Base-by-base conservation (phyloP, 768 basidiomycete species). In the Suillus spraguei region DNA sequence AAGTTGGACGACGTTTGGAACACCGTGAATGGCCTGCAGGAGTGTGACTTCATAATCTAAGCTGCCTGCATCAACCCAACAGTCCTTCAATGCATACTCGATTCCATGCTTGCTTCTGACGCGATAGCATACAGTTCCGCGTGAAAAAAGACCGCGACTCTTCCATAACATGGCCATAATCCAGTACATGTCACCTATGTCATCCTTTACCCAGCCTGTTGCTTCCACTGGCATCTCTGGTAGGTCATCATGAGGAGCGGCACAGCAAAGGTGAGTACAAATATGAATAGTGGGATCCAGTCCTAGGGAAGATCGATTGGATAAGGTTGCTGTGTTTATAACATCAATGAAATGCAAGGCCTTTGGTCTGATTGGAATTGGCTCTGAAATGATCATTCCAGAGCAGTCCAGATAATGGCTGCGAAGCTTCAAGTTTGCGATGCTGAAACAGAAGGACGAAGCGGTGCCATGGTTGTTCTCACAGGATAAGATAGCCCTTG, bases 321-420 rank as follows among this genome's bases (percentile, higher is more conserved):
- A n/a, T 20, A 53, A 2, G 5, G 42, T 36, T 0, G 52, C 8
- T 5, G 24, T 4, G 16, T 42, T 49, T 32, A 53, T n/a, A 2
- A 60, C 28, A 1, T 50, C n/a, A 1, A 54, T 9, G 2, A 60
- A 50, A 36, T 3, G 3, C 28, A 53, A 0, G 2, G 44, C 14
- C 4, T 13, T 6, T 2, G 6, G 0, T 3, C 14, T 5, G 1
- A 60, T 32, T 13, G 8, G 1, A 16, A 42, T 0, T 3, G 39
- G 22, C 4, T 13, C 5, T n/a, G 6, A 5, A 6, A 59, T 59
- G 1, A 59, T 59, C 28, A 47, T 47, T 16, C 59, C 59, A 13
- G 39, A 59, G 33, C 8, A 8, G 39, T 28, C 59, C 17, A 42
- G 20, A 28, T 32, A 58, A 39, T 58, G 56, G 9, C 9, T 10